Evolutionary conservation across 768 basidiomycete genomes (phyloP).

Genomic region (Hericium coralloides): DNA sequence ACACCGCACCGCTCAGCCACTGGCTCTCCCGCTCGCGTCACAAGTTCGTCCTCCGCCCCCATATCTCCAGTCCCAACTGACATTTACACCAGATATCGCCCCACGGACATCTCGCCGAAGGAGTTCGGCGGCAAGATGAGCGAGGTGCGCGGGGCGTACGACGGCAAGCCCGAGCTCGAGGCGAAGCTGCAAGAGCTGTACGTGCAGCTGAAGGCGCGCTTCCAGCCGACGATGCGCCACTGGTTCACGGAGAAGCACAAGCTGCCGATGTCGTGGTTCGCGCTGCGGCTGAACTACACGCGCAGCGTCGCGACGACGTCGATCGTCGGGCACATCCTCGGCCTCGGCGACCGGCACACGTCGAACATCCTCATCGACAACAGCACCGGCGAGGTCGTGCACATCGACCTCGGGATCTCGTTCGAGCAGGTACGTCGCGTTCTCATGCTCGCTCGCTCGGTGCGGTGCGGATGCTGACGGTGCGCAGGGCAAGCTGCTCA

Average conservation of each 20-base stretch:
- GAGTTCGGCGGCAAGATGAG: conserved; percentile 25
- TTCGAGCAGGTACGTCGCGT: conserved; percentile 75
- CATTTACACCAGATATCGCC: conserved; percentile 47
- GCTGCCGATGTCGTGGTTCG: conserved; percentile 85
- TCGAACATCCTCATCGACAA: conserved; percentile 90
- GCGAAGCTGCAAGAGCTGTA: conserved; percentile 24
- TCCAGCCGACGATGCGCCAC: conserved; percentile 87
- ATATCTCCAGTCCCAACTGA: background rate
- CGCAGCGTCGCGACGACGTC: conserved; percentile 91
- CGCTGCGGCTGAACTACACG: conserved; percentile 81
- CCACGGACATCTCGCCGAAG: conserved; percentile 35
- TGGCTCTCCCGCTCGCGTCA: conserved; percentile 62
- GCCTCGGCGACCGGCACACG: conserved; percentile 86
- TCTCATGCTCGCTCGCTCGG: background rate
- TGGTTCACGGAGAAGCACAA: conserved; percentile 90
- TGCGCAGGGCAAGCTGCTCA: conserved; percentile 66
- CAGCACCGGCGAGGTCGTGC: conserved; percentile 76
- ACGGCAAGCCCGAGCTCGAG: conserved; percentile 13
- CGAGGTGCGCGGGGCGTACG: conserved; percentile 24
- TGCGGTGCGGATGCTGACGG: background rate
- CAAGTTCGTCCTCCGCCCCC: conserved; percentile 31
- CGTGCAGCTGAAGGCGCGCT: conserved; percentile 25
- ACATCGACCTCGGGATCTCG: conserved; percentile 94
- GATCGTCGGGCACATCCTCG: conserved; percentile 88
- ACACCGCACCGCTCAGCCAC: conserved; percentile 53